Conservation (phyloP, 352 stramenopile genomes). For the Phytophthora constricta region DNA sequence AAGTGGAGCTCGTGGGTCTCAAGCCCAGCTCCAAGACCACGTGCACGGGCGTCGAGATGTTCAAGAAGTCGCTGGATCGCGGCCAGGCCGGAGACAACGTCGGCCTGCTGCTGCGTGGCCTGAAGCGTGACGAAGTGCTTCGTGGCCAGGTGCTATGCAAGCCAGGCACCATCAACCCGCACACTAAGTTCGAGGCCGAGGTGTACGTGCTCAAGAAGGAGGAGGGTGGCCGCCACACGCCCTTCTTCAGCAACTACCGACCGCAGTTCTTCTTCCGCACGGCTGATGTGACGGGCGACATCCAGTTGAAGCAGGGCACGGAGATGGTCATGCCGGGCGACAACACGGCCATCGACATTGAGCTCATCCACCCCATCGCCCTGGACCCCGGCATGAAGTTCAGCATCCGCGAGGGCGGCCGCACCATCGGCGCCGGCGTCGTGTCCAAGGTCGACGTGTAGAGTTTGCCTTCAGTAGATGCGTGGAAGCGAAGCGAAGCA, state of each 20-base stretch:
- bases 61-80: conserved; percentile 95
- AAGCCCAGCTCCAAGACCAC: conserved; percentile 52
- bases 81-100: conserved; percentile 97
- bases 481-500: conserved; percentile 10
- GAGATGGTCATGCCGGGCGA: conserved; percentile 98
- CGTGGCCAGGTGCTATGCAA: conserved; percentile 91
- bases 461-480: conserved; percentile 33
- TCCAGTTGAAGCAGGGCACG: conserved; percentile 83
- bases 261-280: conserved; percentile 98
- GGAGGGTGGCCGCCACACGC: conserved; percentile 96
- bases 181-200: conserved; percentile 96
- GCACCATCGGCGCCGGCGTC: conserved; percentile 96
- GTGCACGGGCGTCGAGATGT: conserved; percentile 96
- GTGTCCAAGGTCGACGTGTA: conserved; percentile 92
- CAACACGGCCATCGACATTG: conserved; percentile 93
- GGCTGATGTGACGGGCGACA: conserved; percentile 94
- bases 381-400: conserved; percentile 95
- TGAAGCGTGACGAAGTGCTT: conserved; percentile 95
- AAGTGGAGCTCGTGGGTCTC: conserved; percentile 59
- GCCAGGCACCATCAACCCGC: conserved; percentile 86
- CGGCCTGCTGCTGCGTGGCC: conserved; percentile 91
- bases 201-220: conserved; percentile 97
- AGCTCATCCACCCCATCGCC: conserved; percentile 93
- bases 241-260: conserved; percentile 97
- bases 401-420: conserved; percentile 95